Conservation (phyloP, 176 grass and related monocot species). For the Carex scoparia region DNA sequence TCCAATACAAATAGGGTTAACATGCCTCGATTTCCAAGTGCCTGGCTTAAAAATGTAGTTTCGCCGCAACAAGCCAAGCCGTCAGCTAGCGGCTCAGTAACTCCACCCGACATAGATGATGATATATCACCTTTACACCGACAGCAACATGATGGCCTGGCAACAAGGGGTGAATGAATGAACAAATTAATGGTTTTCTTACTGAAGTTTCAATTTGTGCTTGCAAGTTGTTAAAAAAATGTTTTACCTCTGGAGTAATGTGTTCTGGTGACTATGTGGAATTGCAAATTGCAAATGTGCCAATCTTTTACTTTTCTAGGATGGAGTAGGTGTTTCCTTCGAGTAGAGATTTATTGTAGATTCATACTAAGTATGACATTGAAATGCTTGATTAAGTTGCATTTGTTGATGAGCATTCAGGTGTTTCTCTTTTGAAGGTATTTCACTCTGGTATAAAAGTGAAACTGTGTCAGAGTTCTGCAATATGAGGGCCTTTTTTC, state of each 20-base stretch:
- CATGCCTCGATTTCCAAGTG: conserved; percentile 49
- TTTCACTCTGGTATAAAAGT: background rate
- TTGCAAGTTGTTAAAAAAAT: conserved; percentile 4
- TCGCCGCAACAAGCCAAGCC: conserved; percentile 58
- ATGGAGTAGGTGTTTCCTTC: background rate
- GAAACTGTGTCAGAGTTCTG: background rate
- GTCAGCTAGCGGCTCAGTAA: conserved; percentile 48
- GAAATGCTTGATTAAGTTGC: background rate
- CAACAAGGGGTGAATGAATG: conserved; percentile 19
- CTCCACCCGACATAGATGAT: conserved; percentile 30
- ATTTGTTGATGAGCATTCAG: background rate
- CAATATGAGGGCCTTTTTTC: background rate
- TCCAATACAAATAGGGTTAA: conserved; percentile 28
- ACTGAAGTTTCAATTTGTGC: conserved; percentile 9
- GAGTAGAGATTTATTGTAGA: conserved; percentile 14
- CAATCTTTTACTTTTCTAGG: conserved; percentile 1
- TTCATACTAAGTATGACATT: background rate
- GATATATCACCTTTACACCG: conserved; percentile 24
- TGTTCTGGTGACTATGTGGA: background rate
- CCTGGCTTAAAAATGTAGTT: conserved; percentile 82
- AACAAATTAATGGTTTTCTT: conserved; percentile 39
- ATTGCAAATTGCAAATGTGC: conserved; percentile 10
- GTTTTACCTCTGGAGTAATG: conserved; percentile 3
- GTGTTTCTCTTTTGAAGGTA: background rate
- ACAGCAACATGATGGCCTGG: conserved; percentile 41